A percentile compares a stretch with the other conserved stretches of the same genome.
phyloP scores from a whole-genome alignment of 2,329 filamentous ascomycete species.

The Truncatella angustata region DNA sequence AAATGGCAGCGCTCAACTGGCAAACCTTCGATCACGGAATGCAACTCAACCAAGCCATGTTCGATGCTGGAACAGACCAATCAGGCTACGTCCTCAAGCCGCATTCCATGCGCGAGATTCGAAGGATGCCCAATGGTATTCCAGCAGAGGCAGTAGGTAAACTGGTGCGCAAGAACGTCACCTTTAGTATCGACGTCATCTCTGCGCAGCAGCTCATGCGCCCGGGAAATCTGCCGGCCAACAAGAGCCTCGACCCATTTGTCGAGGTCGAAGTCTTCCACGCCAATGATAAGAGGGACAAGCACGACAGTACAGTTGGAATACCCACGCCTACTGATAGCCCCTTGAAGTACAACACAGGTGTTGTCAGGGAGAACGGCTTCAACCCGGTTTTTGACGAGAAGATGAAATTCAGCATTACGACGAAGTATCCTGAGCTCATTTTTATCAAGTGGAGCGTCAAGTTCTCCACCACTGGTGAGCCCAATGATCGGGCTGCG shows the following conservation, averaged over 20 bases:
- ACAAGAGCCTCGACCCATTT: conserved; percentile 82
- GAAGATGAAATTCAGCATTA: conserved; percentile 74
- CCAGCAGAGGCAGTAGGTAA: conserved; percentile 57
- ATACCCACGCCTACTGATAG: conserved; percentile 43
- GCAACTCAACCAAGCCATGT: conserved; percentile 98
- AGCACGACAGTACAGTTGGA: conserved; percentile 69
- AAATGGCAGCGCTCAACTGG: conserved; percentile 98
- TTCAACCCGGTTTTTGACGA: conserved; percentile 90
- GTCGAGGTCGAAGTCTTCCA: conserved; percentile 94
- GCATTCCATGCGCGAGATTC: conserved; percentile 73
- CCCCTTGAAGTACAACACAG: conserved; percentile 76
- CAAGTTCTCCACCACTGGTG: conserved; percentile 78
- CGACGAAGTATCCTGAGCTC: conserved; percentile 91
- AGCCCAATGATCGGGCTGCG: conserved; percentile 60
- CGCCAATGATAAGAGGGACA: conserved; percentile 89
- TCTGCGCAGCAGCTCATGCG: conserved; percentile 94
- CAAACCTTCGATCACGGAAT: conserved; percentile 95
- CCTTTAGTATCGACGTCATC: conserved; percentile 83
- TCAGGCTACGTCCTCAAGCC: conserved; percentile 95
- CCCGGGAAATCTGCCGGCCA: conserved; percentile 68
- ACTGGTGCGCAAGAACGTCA: conserved; percentile 76
- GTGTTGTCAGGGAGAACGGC: conserved; percentile 80
- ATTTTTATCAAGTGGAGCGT: conserved; percentile 94
- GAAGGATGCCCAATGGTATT: conserved; percentile 54
- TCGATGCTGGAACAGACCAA: conserved; percentile 80